A percentile compares a stretch with the other conserved stretches of the same genome.
These are phyloP conservation scores for Arthrobotrys sphaeroides DNA, from an alignment of 2,329 filamentous ascomycete genomes.

Conservation along the genomic window DNA sequence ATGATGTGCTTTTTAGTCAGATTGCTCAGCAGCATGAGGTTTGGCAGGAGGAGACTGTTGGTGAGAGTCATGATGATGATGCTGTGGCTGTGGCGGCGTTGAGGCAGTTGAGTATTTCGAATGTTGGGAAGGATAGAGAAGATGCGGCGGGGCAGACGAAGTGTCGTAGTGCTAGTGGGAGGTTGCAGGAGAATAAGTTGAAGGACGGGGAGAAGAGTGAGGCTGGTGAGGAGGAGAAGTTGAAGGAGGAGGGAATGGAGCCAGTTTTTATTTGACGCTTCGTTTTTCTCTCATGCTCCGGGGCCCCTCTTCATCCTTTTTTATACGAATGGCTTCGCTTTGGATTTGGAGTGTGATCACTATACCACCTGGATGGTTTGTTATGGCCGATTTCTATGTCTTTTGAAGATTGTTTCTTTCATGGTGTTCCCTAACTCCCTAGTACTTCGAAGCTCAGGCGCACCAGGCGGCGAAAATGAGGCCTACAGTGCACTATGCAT, in stretches of 20 bases:
- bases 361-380: not conserved
- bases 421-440: no score
- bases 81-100: constrained; percentile 12
- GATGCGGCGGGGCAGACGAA: not conserved
- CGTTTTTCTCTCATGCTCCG: not conserved
- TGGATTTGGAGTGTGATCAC: not conserved
- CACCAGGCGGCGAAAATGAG: no score
- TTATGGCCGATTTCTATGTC: not conserved
- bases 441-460: no score
- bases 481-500: no score
- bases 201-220: constrained; percentile 4
- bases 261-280: constrained; percentile 42
- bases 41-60: constrained; percentile 43
- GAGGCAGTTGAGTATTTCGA: constrained; percentile 42
- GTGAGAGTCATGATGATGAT: no score
- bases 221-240: not conserved
- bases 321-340: no score
- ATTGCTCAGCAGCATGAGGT: constrained; percentile 38
- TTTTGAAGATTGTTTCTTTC: not conserved
- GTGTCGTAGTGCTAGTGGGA: constrained; percentile 18
- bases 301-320: no score
- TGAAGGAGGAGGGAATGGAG: constrained; percentile 18
- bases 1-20: constrained; percentile 48
- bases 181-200: constrained; percentile 39
- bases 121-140: constrained; percentile 13